Conservation (phyloP, 345 rosid genomes). For the Boechera retrofracta region DNA sequence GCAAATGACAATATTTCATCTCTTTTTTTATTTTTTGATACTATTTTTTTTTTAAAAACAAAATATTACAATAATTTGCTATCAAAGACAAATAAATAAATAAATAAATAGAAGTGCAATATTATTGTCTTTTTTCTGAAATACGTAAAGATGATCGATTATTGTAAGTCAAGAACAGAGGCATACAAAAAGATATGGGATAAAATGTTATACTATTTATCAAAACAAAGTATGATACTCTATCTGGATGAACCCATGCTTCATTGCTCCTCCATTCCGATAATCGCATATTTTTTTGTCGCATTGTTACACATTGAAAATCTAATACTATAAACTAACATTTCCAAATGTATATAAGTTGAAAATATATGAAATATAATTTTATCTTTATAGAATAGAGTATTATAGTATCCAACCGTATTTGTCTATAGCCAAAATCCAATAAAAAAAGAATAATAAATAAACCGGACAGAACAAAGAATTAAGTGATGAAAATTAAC, state of each 20-base stretch:
- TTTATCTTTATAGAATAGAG: no score
- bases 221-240: background rate
- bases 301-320: background rate
- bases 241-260: conserved; percentile 29
- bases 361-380: background rate
- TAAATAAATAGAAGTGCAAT: background rate
- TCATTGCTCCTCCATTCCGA: conserved; percentile 32
- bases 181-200: conserved; percentile 11
- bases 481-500: conserved; percentile 17
- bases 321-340: background rate
- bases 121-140: background rate
- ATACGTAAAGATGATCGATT: conserved; percentile 23
- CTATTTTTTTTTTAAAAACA: background rate
- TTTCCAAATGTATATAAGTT: background rate
- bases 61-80: background rate
- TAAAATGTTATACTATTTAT: background rate
- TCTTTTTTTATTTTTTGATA: background rate
- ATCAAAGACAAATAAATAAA: background rate
- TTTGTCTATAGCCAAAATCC: conserved; percentile 11
- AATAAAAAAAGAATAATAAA: background rate
- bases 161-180: conserved; percentile 27
- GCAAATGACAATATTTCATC: background rate
- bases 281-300: background rate
- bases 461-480: conserved; percentile 6
- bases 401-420: background rate